Base-by-base conservation (phyloP, 352 stramenopile genomes). In the Blastocystis sp. region DNA sequence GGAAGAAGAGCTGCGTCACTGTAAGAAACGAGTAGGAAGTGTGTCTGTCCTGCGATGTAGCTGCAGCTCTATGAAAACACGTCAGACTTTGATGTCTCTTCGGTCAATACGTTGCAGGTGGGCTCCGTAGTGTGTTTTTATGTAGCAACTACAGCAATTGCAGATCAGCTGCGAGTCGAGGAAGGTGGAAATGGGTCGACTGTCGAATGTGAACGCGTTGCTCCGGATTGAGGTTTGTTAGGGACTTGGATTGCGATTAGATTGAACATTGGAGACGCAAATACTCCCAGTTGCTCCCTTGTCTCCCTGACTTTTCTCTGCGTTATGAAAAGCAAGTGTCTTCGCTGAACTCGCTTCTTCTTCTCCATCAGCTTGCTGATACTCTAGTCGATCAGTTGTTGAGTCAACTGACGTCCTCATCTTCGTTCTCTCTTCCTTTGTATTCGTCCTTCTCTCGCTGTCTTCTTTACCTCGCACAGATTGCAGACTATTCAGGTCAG, bases 381-480 rank as follows among this genome's bases (percentile, higher is more conserved):
- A 43, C 16, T 8, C 26, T 75, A 0, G 4, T 75, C 24, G 30
- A 43, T 9, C 34, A 75, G 34, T 41, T 53, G 8, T 37, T 20
- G 16, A 30, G 34, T 41, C 64, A 53, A 24, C 24, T n/a, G 11
- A n/a, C 41, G 11, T 3, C 20, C 26, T 30, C 6, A 3, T 8
- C 41, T 5, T 62, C 26, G n/a, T 24, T 85, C 39, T 41, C 73
- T 34, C 73, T 66, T n/a, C 47, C 73, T n/a, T 55, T 85, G 2
- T 47, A 66, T 4, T 43, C 73, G n/a, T 65, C 47, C 73, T 85
- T 66, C 56, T 85, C 47, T 18, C 54, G 56, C 11, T 68, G 73
- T 30, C 54, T 85, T 45, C 73, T 85, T 6, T 85, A 85, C 50
- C 53, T 85, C 73, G 43, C 39, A 2, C 73, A 85, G 26, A 65